Evolutionary conservation across 306 rosid genomes (phyloP).

Genomic region (Castanopsis chinensis): DNA sequence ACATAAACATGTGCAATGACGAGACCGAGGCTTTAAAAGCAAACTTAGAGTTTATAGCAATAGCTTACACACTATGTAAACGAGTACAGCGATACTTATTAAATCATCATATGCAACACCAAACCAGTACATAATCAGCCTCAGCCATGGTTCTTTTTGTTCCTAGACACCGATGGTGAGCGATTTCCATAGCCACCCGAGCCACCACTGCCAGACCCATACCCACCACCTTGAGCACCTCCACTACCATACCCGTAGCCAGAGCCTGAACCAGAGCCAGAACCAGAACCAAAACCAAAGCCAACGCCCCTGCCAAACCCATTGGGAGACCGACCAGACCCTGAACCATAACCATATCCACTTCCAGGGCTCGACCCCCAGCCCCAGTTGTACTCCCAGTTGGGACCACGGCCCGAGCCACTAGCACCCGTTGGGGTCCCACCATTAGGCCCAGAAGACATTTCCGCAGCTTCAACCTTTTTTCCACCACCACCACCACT

Average conservation of each 20-base stretch:
- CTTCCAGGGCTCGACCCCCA: slow-evolving; percentile 71
- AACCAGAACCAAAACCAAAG: slow-evolving; percentile 57
- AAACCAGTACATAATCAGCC: background rate
- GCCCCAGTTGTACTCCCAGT: slow-evolving; percentile 82
- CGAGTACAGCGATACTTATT: too few relatives aligned
- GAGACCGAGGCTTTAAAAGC: background rate
- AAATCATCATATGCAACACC: background rate
- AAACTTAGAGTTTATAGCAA: background rate
- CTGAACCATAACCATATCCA: slow-evolving; percentile 84
- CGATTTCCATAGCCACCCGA: slow-evolving; percentile 23
- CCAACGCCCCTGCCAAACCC: slow-evolving; percentile 71
- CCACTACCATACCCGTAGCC: slow-evolving; percentile 65
- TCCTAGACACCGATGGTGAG: slow-evolving; percentile 12
- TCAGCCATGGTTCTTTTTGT: slow-evolving; percentile 37
- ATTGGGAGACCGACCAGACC: slow-evolving; percentile 55
- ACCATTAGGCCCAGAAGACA: slow-evolving; percentile 28
- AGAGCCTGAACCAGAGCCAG: slow-evolving; percentile 58
- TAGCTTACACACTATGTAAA: background rate
- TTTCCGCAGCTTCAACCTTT: slow-evolving; percentile 20
- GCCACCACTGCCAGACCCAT: background rate
- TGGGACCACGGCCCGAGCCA: slow-evolving; percentile 72
- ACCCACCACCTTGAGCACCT: slow-evolving; percentile 31
- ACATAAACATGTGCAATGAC: background rate
- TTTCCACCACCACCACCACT: slow-evolving; percentile 9
- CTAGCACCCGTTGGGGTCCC: slow-evolving; percentile 48